Conservation (phyloP, 345 rosid species). For the Eucalyptus rudis region DNA sequence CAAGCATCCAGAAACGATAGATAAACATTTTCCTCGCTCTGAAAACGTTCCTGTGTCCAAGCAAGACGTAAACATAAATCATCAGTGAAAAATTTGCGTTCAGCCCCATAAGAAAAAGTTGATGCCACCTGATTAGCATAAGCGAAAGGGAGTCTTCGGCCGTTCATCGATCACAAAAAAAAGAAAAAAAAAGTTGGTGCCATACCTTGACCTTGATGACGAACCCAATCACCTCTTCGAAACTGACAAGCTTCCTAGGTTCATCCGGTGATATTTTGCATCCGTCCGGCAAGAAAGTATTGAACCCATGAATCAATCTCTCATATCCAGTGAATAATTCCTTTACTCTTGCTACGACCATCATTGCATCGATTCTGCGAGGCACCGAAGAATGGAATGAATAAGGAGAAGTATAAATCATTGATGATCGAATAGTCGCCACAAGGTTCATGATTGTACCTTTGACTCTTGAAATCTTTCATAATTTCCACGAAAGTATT, state of each 20-base stretch:
- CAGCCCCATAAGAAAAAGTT: not conserved
- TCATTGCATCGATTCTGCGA: constrained; percentile 14
- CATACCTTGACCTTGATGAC: too few species aligned
- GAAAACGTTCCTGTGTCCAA: constrained; percentile 14
- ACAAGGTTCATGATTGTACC: constrained; percentile 19
- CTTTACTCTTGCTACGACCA: constrained; percentile 80
- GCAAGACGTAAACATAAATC: not conserved
- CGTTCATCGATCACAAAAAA: too few species aligned
- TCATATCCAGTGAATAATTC: constrained; percentile 80
- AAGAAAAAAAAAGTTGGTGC: not conserved
- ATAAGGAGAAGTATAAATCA: not conserved
- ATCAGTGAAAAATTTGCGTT: not conserved
- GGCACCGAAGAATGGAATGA: not conserved
- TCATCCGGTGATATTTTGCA: constrained; percentile 63
- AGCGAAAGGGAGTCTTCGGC: too few species aligned
- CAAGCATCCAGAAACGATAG: constrained; percentile 19
- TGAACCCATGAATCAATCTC: constrained; percentile 73
- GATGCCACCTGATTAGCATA: too few species aligned
- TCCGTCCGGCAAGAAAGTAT: constrained; percentile 83
- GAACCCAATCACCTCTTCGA: too few species aligned
- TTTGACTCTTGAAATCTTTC: constrained; percentile 88
- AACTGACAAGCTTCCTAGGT: constrained; percentile 23
- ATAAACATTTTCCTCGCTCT: constrained; percentile 20
- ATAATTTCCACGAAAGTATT: constrained; percentile 72
- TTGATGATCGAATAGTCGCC: not conserved